Evolutionary conservation across 768 basidiomycete species (phyloP).

Genomic region (Termitomyces sp.): DNA sequence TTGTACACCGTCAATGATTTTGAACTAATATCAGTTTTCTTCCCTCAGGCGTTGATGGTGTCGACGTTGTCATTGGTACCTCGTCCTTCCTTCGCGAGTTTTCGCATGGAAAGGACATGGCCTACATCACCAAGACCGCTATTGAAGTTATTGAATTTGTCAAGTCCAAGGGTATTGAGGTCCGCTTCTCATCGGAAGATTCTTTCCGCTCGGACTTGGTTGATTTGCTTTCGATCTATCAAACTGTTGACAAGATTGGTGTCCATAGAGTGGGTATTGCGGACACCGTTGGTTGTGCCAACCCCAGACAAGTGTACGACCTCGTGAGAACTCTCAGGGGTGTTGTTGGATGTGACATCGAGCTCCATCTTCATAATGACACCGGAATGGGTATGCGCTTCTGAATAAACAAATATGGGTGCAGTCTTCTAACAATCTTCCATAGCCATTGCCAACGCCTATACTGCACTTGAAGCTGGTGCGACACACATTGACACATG

Average conservation of each 20-base stretch:
- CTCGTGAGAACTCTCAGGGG: conserved; percentile 94
- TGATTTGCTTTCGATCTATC: conserved; percentile 97
- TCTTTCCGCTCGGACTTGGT: conserved; percentile 99
- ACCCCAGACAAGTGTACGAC: conserved; percentile 97
- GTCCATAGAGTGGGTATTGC: conserved; percentile 99
- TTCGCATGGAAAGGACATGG: conserved; percentile 99
- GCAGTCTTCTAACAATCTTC: background rate
- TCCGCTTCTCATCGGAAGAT: conserved; percentile 99
- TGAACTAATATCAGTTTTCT: conserved; percentile 1
- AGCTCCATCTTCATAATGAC: conserved; percentile 97
- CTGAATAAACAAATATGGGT: background rate
- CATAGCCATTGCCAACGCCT: conserved; percentile 94
- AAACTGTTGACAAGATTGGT: conserved; percentile 98
- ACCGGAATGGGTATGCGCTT: conserved; percentile 79
- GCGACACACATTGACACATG: conserved; percentile 99
- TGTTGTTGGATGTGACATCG: conserved; percentile 96
- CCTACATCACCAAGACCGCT: conserved; percentile 98
- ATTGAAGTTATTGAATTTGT: conserved; percentile 99
- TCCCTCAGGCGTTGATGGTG: conserved; percentile 86
- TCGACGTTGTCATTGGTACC: conserved; percentile 98
- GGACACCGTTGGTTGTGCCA: conserved; percentile 98
- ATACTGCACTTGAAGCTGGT: conserved; percentile 96
- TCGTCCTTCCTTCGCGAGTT: conserved; percentile 99
- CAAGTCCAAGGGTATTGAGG: conserved; percentile 99
- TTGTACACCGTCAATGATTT: background rate